Evolutionary conservation across 2,329 filamentous ascomycete species (phyloP).

Genomic region (Ophiostoma populinum): DNA sequence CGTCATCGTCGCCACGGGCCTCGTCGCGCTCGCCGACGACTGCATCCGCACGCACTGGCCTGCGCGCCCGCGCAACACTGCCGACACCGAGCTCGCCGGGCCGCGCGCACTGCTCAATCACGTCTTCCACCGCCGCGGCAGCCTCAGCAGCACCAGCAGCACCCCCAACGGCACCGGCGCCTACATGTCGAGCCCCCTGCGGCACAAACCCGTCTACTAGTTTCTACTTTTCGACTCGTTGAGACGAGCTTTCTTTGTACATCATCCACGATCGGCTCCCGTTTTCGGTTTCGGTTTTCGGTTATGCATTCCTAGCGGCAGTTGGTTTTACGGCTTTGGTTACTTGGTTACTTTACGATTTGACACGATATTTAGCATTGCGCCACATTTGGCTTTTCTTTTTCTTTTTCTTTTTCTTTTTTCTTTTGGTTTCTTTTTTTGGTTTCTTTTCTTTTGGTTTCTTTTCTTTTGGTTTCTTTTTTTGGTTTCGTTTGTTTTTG

Average conservation of each 20-base stretch:
- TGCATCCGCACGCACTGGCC: slow-evolving; percentile 69
- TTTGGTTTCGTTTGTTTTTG: background rate
- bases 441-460: background rate
- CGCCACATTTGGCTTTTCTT: too few species aligned
- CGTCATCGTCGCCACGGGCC: slow-evolving; percentile 75
- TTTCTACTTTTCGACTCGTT: background rate
- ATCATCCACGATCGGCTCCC: too few species aligned
- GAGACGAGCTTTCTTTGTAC: too few species aligned
- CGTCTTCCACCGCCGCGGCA: slow-evolving; percentile 17
- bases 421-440: background rate
- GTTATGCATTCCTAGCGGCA: too few species aligned
- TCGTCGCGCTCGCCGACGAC: slow-evolving; percentile 79
- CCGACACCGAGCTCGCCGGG: slow-evolving; percentile 20
- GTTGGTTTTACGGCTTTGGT: too few species aligned
- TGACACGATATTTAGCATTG: too few species aligned
- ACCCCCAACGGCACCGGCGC: slow-evolving; percentile 1
- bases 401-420: background rate
- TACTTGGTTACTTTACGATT: too few species aligned
- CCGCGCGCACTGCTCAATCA: slow-evolving; percentile 20
- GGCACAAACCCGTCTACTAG: slow-evolving; percentile 12
- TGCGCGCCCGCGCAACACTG: slow-evolving; percentile 24
- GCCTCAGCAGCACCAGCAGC: slow-evolving; percentile 14
- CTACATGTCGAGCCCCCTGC: slow-evolving; percentile 12
- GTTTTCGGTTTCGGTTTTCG: background rate
- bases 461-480: background rate